These are phyloP conservation scores for Ruellia speciosa DNA, from an alignment of 305 asterid genomes.

Conservation along the genomic window DNA sequence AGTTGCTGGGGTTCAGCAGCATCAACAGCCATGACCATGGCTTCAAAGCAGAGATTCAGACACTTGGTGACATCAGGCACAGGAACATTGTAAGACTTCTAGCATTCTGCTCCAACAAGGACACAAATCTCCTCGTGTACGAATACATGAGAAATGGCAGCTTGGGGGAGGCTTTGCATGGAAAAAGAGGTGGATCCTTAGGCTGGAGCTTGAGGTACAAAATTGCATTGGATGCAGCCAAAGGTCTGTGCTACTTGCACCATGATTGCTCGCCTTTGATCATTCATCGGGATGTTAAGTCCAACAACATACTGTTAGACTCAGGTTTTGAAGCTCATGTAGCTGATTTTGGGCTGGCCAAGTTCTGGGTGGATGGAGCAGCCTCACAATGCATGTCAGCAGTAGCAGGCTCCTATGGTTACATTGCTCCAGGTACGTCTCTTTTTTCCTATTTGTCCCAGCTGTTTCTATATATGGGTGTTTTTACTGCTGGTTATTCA, in stretches of 20 bases:
- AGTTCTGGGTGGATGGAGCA: constrained; percentile 66
- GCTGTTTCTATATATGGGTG: not conserved
- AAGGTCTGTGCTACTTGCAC: constrained; percentile 82
- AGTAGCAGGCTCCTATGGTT: constrained; percentile 90
- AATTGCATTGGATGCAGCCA: constrained; percentile 73
- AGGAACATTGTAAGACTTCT: constrained; percentile 71
- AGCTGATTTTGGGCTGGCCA: constrained; percentile 93
- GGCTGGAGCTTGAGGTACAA: constrained; percentile 80
- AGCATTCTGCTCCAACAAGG: constrained; percentile 84
- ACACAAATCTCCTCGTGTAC: constrained; percentile 76
- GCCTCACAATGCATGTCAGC: constrained; percentile 98
- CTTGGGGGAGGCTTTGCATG: constrained; percentile 85
- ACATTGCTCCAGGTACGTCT: constrained; percentile 92
- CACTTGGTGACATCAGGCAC: constrained; percentile 85
- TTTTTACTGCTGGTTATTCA: not conserved
- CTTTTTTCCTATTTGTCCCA: not conserved
- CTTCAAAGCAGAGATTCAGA: constrained; percentile 74
- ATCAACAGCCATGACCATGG: constrained; percentile 75
- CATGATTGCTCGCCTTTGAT: constrained; percentile 93
- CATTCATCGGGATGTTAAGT: constrained; percentile 88
- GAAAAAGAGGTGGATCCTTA: constrained; percentile 65
- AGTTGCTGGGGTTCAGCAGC: constrained; percentile 48
- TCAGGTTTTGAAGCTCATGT: constrained; percentile 87
- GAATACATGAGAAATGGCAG: constrained; percentile 97
- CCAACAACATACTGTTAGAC: constrained; percentile 71